phyloP scores from a whole-genome alignment of 2,329 filamentous ascomycete species.

The Ampelomyces quisqualis region DNA sequence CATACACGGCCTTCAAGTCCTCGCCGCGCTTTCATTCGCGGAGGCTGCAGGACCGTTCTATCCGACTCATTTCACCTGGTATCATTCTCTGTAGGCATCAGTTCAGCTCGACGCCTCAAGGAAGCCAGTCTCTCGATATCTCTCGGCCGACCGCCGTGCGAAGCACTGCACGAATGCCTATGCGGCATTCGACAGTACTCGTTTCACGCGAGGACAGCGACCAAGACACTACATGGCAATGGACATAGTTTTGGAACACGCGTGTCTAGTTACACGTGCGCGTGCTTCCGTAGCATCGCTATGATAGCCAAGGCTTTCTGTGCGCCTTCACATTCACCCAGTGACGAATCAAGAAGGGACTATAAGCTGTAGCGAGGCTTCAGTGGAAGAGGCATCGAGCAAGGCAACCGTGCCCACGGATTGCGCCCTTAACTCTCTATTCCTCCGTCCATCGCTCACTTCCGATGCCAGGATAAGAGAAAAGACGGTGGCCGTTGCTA shows the following conservation, averaged over 20 bases:
- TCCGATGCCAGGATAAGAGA: slow-evolving; percentile 19
- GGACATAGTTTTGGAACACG: no score
- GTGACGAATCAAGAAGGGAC: slow-evolving; percentile 23
- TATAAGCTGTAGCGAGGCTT: slow-evolving; percentile 7
- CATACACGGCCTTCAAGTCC: slow-evolving; percentile 12
- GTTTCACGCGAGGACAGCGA: no score
- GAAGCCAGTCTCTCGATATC: neutral
- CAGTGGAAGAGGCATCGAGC: slow-evolving; percentile 24
- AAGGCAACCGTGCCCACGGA: slow-evolving; percentile 33
- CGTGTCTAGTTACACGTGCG: slow-evolving; percentile 1
- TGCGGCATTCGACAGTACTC: no score
- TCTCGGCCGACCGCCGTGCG: neutral
- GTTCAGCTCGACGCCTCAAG: slow-evolving; percentile 2
- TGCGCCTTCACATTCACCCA: slow-evolving; percentile 10
- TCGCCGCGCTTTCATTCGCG: slow-evolving; percentile 5
- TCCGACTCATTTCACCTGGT: slow-evolving; percentile 7
- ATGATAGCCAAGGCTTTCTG: slow-evolving; percentile 18
- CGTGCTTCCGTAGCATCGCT: slow-evolving; percentile 4
- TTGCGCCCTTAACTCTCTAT: slow-evolving; percentile 6
- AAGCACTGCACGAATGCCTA: neutral
- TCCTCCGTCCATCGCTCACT: slow-evolving; percentile 6
- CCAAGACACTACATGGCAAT: neutral
- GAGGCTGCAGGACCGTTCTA: slow-evolving; percentile 1
- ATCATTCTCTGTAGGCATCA: slow-evolving; percentile 9
- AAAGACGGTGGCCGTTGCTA: slow-evolving; percentile 26